Evolutionary conservation across 345 rosid species (phyloP).

Genomic region (Pelargonium nanum): DNA sequence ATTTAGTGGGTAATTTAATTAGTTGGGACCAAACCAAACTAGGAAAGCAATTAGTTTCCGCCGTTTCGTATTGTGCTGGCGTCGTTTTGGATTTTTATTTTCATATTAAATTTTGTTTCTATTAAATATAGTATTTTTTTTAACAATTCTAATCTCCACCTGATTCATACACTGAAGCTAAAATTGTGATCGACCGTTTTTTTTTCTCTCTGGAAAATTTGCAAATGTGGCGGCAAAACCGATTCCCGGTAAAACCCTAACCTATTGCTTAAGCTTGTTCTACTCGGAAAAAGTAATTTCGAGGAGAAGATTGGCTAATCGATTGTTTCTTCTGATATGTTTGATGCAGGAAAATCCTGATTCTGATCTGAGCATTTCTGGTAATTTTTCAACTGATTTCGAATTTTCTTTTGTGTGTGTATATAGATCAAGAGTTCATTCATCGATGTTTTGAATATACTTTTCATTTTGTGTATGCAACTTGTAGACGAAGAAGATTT

Average conservation of each 20-base stretch:
- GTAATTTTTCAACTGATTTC: conserved; percentile 19
- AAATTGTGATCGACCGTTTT: too few species aligned
- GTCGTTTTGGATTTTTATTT: too few species aligned
- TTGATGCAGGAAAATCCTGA: conserved; percentile 31
- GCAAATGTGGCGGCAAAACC: conserved; percentile 50
- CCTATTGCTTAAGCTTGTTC: background rate
- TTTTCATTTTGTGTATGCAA: background rate
- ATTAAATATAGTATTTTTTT: too few species aligned
- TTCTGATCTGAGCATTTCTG: conserved; percentile 64
- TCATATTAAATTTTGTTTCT: too few species aligned
- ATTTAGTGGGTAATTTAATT: too few species aligned
- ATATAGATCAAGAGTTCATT: background rate
- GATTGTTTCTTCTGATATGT: conserved; percentile 1
- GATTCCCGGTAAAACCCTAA: conserved; percentile 22
- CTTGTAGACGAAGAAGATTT: conserved; percentile 41
- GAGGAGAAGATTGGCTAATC: background rate
- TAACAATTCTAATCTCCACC: too few species aligned
- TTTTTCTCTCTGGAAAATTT: background rate
- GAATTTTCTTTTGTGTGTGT: background rate
- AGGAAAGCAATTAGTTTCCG: too few species aligned
- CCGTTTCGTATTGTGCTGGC: too few species aligned
- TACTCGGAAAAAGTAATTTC: background rate
- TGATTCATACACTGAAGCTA: too few species aligned
- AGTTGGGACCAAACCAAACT: too few species aligned
- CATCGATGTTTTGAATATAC: background rate